A percentile compares a stretch with the other conserved stretches of the same genome.
These are phyloP conservation scores for Trichoderma gracile DNA, from an alignment of 2,329 filamentous ascomycete species.

Conservation along the genomic window DNA sequence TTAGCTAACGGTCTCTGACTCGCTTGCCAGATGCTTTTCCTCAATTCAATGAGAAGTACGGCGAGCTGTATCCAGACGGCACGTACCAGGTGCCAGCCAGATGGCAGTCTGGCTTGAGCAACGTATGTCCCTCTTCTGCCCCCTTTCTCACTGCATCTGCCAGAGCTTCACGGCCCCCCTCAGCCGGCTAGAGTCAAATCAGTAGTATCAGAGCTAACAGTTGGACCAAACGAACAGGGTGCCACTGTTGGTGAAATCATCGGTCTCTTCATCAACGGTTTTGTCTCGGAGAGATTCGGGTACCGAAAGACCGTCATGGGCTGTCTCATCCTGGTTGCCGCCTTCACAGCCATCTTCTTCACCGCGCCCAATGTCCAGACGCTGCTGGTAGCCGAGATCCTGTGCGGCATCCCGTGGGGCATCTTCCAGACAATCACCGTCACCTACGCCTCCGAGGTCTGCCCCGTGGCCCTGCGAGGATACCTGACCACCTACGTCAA, in stretches of 20 bases:
- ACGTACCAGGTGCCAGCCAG: conserved; percentile 58
- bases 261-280: conserved; percentile 66
- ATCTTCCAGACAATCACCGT: conserved; percentile 60
- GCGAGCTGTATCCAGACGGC: conserved; percentile 47
- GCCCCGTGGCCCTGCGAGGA: conserved; percentile 69
- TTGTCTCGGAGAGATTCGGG: conserved; percentile 66
- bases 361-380: conserved; percentile 61
- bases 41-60: conserved; percentile 61
- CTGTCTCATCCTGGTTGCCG: conserved; percentile 55
- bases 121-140: conserved; percentile 38
- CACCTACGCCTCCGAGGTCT: conserved; percentile 71
- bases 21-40: conserved; percentile 49
- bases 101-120: conserved; percentile 64
- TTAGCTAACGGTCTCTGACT: background rate
- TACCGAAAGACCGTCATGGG: conserved; percentile 65
- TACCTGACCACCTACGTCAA: conserved; percentile 75
- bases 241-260: conserved; percentile 59
- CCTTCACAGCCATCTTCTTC: conserved; percentile 65
- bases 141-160: background rate
- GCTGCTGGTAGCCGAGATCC: conserved; percentile 61
- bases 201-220: conserved; percentile 12
- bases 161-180: too few species aligned
- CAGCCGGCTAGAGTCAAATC: too few species aligned
- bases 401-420: conserved; percentile 65
- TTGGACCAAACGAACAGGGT: conserved; percentile 26